Evolutionary conservation across 495 filamentous ascomycete genomes (phyloP).

Genomic region (Trichoderma parareesei): DNA sequence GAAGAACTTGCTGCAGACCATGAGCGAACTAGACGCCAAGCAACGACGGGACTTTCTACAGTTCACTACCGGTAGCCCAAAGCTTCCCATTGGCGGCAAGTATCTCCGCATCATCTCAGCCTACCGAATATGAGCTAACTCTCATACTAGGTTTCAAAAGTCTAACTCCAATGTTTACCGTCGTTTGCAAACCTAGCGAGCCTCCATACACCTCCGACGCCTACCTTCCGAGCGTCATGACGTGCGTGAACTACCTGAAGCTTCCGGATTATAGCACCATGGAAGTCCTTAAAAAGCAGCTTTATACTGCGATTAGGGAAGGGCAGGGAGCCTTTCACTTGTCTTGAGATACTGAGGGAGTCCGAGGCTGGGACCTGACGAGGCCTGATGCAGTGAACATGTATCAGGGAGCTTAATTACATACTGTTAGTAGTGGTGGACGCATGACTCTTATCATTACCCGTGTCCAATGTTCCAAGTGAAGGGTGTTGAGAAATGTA

Average conservation of each 20-base stretch:
- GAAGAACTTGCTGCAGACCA: slow-evolving; percentile 83
- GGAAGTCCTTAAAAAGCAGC: slow-evolving; percentile 62
- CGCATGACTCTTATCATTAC: too few species aligned
- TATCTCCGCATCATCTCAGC: slow-evolving; percentile 12
- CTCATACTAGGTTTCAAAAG: slow-evolving; percentile 74
- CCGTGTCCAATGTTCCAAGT: too few species aligned
- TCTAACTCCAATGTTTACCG: slow-evolving; percentile 95
- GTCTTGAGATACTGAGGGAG: slow-evolving; percentile 43
- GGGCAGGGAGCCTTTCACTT: slow-evolving; percentile 99
- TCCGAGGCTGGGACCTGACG: not conserved
- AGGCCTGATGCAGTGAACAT: not conserved
- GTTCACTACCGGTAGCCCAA: slow-evolving; percentile 96
- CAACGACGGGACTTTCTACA: slow-evolving; percentile 93
- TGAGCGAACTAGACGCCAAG: slow-evolving; percentile 73
- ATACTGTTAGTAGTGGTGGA: not conserved
- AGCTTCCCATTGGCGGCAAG: slow-evolving; percentile 95
- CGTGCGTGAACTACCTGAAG: slow-evolving; percentile 98
- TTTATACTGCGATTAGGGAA: slow-evolving; percentile 84
- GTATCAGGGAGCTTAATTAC: not conserved
- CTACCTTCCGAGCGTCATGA: slow-evolving; percentile 98
- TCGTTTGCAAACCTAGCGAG: slow-evolving; percentile 97
- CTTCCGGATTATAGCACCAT: slow-evolving; percentile 88
- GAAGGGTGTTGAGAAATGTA: too few species aligned
- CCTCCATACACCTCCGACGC: slow-evolving; percentile 91
- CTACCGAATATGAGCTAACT: slow-evolving; percentile 13